These are phyloP conservation scores for Eucalyptus cladocalyx DNA, from an alignment of 345 rosid species.

Conservation along the genomic window DNA sequence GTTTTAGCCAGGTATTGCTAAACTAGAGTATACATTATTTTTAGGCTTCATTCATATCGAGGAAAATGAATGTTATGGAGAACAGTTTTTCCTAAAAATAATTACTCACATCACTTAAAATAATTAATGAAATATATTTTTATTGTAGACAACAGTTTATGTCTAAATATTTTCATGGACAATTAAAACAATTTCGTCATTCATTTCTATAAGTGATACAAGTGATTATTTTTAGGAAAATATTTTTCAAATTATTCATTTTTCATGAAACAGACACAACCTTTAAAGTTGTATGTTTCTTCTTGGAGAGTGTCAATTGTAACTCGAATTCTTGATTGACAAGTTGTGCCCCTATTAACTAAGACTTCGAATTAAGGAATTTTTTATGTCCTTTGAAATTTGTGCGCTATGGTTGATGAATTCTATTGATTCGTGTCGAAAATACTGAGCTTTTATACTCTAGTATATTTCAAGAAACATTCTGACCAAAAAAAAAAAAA, in stretches of 20 bases:
- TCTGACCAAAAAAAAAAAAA: too few species aligned
- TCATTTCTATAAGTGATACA: not conserved
- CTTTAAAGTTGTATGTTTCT: not conserved
- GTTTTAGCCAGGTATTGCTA: not conserved
- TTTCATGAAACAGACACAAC: not conserved
- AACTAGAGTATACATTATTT: not conserved
- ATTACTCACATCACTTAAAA: not conserved
- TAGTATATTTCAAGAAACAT: not conserved
- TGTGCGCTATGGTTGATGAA: not conserved
- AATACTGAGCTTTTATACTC: not conserved
- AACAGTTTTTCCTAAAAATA: not conserved
- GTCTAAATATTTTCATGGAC: not conserved
- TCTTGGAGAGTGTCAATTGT: not conserved
- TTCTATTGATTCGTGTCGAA: not conserved
- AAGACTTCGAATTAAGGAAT: not conserved
- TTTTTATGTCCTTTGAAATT: not conserved
- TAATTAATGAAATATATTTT: not conserved
- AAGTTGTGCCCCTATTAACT: not conserved
- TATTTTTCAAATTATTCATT: not conserved
- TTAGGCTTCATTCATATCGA: not conserved
- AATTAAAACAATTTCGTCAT: accelerated
- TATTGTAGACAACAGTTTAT: not conserved
- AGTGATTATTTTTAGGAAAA: not conserved
- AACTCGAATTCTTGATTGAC: not conserved
- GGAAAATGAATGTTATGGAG: not conserved